phyloP scores from a whole-genome alignment of 192 early-diverging fungal species.

The Coemansia sp. region DNA sequence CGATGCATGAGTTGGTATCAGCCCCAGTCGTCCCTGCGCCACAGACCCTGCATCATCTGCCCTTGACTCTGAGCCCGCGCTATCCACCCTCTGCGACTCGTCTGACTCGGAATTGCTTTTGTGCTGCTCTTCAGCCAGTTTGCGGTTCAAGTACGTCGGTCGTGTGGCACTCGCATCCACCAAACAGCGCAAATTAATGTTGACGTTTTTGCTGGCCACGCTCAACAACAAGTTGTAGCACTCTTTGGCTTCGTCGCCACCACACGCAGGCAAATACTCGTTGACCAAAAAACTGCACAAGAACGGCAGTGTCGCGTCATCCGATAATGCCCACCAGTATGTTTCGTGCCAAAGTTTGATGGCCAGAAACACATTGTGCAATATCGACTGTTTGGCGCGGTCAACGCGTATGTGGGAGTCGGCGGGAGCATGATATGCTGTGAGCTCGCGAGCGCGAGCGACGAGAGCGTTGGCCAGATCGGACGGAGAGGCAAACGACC shows the following conservation, averaged over 20 bases:
- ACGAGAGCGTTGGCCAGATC: slow-evolving; percentile 66
- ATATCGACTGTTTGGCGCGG: slow-evolving; percentile 62
- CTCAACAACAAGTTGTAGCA: slow-evolving; percentile 29
- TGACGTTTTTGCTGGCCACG: slow-evolving; percentile 15
- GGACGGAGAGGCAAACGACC: slow-evolving; percentile 70
- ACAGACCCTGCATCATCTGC: neutral
- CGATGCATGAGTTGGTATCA: neutral
- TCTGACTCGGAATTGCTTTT: neutral
- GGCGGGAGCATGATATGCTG: neutral
- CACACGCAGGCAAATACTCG: slow-evolving; percentile 24
- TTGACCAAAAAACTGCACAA: slow-evolving; percentile 42
- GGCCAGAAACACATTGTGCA: slow-evolving; percentile 70
- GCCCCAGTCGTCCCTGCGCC: neutral
- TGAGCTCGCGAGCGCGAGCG: slow-evolving; percentile 61
- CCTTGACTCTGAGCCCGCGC: neutral
- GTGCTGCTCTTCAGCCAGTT: neutral
- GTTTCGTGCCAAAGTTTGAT: slow-evolving; percentile 81
- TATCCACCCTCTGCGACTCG: neutral
- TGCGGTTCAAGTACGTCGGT: neutral
- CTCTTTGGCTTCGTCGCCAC: slow-evolving; percentile 28
- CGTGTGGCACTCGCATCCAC: neutral
- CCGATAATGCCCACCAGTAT: slow-evolving; percentile 64
- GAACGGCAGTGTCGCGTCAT: slow-evolving; percentile 23
- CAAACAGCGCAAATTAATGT: slow-evolving; percentile 17
- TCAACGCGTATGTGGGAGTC: slow-evolving; percentile 65